These are phyloP conservation scores for Wickerhamomyces rabaulensis DNA, from an alignment of 805 yeast species.

Conservation along the genomic window DNA sequence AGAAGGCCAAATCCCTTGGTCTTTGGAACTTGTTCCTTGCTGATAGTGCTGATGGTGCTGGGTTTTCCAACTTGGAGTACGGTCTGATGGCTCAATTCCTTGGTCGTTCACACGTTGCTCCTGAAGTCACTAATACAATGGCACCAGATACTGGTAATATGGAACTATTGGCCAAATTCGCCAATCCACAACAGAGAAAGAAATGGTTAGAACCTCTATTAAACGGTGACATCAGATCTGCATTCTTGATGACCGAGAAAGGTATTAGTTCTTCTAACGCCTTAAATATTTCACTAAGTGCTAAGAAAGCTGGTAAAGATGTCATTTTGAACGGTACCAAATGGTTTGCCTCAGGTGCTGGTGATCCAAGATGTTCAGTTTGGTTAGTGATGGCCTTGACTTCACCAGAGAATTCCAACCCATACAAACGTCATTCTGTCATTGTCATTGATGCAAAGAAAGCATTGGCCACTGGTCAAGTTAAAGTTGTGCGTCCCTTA, in stretches of 20 bases:
- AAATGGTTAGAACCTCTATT: slow-evolving; percentile 49
- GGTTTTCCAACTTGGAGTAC: slow-evolving; percentile 56
- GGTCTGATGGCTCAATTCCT: slow-evolving; percentile 60
- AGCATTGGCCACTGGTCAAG: slow-evolving; percentile 46
- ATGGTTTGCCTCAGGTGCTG: slow-evolving; percentile 72
- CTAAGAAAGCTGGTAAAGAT: slow-evolving; percentile 36
- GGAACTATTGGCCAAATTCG: slow-evolving; percentile 35
- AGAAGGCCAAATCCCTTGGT: slow-evolving; percentile 45
- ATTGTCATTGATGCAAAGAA: slow-evolving; percentile 46
- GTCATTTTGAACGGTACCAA: slow-evolving; percentile 54
- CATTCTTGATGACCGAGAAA: slow-evolving; percentile 61
- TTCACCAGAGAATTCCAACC: slow-evolving; percentile 19
- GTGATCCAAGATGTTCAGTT: slow-evolving; percentile 52
- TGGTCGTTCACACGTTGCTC: slow-evolving; percentile 49
- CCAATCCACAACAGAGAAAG: slow-evolving; percentile 37
- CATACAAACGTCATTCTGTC: slow-evolving; percentile 51
- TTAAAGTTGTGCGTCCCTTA: slow-evolving; percentile 44
- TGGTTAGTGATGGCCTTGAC: slow-evolving; percentile 28
- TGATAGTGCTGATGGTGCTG: slow-evolving; percentile 45
- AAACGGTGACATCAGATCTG: slow-evolving; percentile 51
- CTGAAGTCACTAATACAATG: slow-evolving; percentile 53
- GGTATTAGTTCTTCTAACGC: slow-evolving; percentile 60
- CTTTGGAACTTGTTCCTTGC: slow-evolving; percentile 55
- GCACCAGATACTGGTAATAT: slow-evolving; percentile 68
- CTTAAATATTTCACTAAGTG: slow-evolving; percentile 46